Percentiles rank a stretch among this genome's conserved stretches.
Evolutionary conservation across 2,329 filamentous ascomycete species (phyloP).

Genomic region (Fusarium nygamai): DNA sequence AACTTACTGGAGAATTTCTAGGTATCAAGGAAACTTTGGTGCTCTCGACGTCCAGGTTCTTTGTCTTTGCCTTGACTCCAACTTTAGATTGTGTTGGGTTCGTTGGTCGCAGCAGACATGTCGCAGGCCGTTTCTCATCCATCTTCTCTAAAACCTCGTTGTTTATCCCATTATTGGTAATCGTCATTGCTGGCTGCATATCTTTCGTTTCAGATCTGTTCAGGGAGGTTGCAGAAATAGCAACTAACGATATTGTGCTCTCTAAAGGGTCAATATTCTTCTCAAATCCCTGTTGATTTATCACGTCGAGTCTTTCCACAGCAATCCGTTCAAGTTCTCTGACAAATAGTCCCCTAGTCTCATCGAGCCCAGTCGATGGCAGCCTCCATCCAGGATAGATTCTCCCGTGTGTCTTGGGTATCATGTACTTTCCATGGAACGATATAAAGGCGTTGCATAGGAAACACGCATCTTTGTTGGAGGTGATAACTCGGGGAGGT

Average conservation of each 20-base stretch:
- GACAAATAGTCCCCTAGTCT: not conserved
- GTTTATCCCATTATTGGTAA: not conserved
- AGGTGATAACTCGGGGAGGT: constrained; percentile 31
- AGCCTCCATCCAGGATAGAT: constrained; percentile 33
- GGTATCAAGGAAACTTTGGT: not conserved
- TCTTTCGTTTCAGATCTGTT: not conserved
- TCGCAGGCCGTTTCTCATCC: not conserved
- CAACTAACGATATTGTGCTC: constrained; percentile 6
- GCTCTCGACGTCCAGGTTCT: not conserved
- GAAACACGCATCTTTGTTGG: constrained; percentile 35
- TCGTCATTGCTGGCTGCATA: not conserved
- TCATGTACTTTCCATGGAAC: constrained; percentile 1
- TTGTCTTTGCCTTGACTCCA: not conserved
- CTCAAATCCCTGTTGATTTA: not conserved
- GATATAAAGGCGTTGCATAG: constrained; percentile 35
- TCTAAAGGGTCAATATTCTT: not conserved
- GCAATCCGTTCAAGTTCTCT: constrained; percentile 7
- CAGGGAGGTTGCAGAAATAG: not conserved
- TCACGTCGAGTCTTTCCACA: not conserved
- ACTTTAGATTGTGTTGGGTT: not conserved
- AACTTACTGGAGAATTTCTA: not conserved
- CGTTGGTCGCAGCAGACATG: too few species aligned
- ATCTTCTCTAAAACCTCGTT: not conserved
- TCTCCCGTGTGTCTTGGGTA: constrained; percentile 25
- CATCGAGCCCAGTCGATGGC: not conserved